Evolutionary conservation across 805 yeast species (phyloP).

Genomic region (Candida dajiaensis): DNA sequence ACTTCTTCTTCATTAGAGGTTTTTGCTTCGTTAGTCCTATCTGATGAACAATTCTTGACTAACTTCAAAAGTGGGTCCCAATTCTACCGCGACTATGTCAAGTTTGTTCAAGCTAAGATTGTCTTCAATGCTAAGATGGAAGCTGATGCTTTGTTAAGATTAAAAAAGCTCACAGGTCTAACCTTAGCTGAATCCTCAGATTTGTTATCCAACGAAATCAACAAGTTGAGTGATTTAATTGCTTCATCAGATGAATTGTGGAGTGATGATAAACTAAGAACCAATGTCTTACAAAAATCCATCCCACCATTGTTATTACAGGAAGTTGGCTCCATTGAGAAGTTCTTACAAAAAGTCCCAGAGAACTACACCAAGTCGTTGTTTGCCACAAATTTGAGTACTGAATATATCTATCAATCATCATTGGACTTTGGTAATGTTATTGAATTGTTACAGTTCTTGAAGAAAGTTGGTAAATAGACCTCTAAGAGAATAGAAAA

Average conservation of each 20-base stretch:
- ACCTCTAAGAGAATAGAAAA: neutral
- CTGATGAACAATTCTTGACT: slow-evolving; percentile 72
- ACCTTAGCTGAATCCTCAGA: slow-evolving; percentile 70
- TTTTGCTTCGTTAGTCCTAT: slow-evolving; percentile 86
- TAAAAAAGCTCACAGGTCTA: slow-evolving; percentile 56
- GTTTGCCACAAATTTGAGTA: slow-evolving; percentile 35
- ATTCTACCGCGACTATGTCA: slow-evolving; percentile 79
- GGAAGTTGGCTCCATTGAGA: slow-evolving; percentile 68
- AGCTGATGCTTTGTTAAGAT: slow-evolving; percentile 81
- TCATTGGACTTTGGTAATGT: slow-evolving; percentile 22
- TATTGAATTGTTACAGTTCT: slow-evolving; percentile 24
- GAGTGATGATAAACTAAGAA: slow-evolving; percentile 70
- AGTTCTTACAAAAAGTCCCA: slow-evolving; percentile 74
- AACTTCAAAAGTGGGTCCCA: slow-evolving; percentile 69
- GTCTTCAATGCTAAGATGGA: slow-evolving; percentile 76
- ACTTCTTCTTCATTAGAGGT: slow-evolving; percentile 96
- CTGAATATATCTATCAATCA: slow-evolving; percentile 23
- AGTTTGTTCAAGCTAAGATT: slow-evolving; percentile 72
- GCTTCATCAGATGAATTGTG: slow-evolving; percentile 82
- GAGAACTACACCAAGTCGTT: slow-evolving; percentile 81
- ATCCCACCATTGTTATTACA: slow-evolving; percentile 69
- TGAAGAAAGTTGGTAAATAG: slow-evolving; percentile 10
- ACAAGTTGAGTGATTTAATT: slow-evolving; percentile 79
- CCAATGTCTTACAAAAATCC: slow-evolving; percentile 67
- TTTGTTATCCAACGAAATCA: slow-evolving; percentile 74